A percentile compares a stretch with the other conserved stretches of the same genome.
Conservation (phyloP, 306 rosid species). For the Clitoria ternatea region DNA sequence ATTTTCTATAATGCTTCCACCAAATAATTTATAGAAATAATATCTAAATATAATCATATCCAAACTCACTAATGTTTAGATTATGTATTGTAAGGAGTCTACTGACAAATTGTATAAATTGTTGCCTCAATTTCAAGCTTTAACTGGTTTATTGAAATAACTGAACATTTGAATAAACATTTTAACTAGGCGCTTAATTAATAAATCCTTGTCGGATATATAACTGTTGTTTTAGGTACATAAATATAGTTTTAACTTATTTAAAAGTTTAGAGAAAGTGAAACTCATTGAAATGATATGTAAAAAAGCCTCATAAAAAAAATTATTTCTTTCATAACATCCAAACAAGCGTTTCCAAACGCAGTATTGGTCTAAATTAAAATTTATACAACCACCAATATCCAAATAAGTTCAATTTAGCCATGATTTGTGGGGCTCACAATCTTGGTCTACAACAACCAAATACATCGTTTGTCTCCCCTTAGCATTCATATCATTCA, state of each 20-base stretch:
- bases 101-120: neutral
- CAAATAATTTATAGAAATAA: no score
- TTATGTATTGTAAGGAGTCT: neutral
- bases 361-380: no score
- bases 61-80: neutral
- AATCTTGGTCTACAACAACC: constrained; percentile 11
- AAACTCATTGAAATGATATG: neutral
- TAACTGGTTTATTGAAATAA: neutral
- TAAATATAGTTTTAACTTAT: no score
- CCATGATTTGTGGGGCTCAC: constrained; percentile 2
- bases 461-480: neutral
- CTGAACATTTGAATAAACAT: neutral
- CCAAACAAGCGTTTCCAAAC: neutral
- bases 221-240: no score
- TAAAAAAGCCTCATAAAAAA: neutral
- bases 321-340: neutral
- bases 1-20: no score
- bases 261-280: neutral
- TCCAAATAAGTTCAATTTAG: neutral
- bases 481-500: neutral
- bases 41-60: no score
- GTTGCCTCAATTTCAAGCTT: neutral
- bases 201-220: neutral
- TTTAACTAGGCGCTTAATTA: neutral
- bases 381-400: neutral